Conservation (phyloP, 495 filamentous ascomycete genomes). For the Thermothielavioides terrestris region DNA sequence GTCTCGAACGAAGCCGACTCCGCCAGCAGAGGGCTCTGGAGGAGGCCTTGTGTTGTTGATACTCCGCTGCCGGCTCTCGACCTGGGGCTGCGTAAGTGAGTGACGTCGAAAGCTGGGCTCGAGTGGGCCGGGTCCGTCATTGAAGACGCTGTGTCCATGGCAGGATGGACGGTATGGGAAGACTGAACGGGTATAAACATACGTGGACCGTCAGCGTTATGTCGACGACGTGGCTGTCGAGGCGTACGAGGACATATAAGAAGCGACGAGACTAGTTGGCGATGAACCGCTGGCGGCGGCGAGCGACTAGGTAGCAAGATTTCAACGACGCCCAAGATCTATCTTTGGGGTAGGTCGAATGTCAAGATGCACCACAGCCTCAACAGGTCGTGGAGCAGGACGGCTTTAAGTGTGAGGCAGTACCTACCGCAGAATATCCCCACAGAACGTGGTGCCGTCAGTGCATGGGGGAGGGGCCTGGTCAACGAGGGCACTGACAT, state of each 20-base stretch:
- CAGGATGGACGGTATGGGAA: constrained; percentile 4
- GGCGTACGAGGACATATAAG: constrained; percentile 21
- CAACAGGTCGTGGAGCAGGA: constrained; percentile 21
- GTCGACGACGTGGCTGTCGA: constrained; percentile 4
- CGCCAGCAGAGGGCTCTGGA: constrained; percentile 28
- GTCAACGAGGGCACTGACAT: constrained; percentile 9
- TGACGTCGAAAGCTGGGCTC: constrained; percentile 26
- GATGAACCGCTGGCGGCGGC: constrained; percentile 3
- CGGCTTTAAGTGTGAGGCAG: constrained; percentile 26
- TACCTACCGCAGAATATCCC: constrained; percentile 25
- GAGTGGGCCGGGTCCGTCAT: constrained; percentile 29
- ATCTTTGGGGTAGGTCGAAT: constrained; percentile 26
- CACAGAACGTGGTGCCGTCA: constrained; percentile 6
- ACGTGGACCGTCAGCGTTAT: constrained; percentile 18
- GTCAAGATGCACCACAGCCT: constrained; percentile 25
- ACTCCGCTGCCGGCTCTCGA: constrained; percentile 31
- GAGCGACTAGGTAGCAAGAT: constrained; percentile 24
- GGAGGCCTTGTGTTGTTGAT: constrained; percentile 29
- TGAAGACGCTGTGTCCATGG: not conserved
- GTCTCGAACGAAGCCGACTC: constrained; percentile 23
- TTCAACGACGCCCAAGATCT: constrained; percentile 15
- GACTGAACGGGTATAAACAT: constrained; percentile 18
- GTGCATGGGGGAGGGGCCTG: constrained; percentile 11
- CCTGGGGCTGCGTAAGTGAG: constrained; percentile 40
- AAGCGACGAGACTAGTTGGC: constrained; percentile 11